Base-by-base conservation (phyloP, 2,329 filamentous ascomycete genomes). In the Fusarium pseudocircinatum region DNA sequence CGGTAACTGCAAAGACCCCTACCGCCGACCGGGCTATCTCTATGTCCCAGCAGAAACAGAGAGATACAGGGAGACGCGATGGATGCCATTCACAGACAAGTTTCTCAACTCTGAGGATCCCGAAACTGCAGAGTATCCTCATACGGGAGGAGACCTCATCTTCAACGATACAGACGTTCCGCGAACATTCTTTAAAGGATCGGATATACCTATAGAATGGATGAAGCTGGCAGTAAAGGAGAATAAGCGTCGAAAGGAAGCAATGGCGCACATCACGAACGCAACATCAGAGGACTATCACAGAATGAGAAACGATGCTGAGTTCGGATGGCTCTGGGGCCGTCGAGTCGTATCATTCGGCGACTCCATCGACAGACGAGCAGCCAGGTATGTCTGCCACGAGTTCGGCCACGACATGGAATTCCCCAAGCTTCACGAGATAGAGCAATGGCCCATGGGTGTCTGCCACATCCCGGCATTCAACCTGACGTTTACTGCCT, bases 361-460 rank as follows among this genome's bases (percentile, higher is more conserved):
- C 4, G 62, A 65, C 46, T 65, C 62, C 22, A 22, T 65, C 4
- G 62, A 65, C 18, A 65, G 62, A 14, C 28, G 34, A 22, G 59
- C 50, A 16, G 62, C 59, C 11, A 28, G 20, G 13, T 46, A 63
- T 30, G 34, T 26, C n/a, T 65, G 62, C 3, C 60, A 44, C 1
- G 62, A 65, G n/a, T 63, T 65, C 8, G 62, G 39, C 6, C 37
- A 49, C 9, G 59, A 65, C 15, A 65, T 65, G 59, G 20, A 9
- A 5, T 65, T 65, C 22, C 59, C 59, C 6, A 44, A 32, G 2
- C 15, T 65, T 0, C 44, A 65, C 2, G 6, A 24, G 7, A 40
- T 63, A 1, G 59, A 63, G n/a, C n/a, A 34, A 16, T 14, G 32
- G 32, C 62, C 59, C 6, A 65, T 63, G 46, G 62, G 62, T 10